Conservation (phyloP, 2,329 filamentous ascomycete species). For the Boeremia exigua region DNA sequence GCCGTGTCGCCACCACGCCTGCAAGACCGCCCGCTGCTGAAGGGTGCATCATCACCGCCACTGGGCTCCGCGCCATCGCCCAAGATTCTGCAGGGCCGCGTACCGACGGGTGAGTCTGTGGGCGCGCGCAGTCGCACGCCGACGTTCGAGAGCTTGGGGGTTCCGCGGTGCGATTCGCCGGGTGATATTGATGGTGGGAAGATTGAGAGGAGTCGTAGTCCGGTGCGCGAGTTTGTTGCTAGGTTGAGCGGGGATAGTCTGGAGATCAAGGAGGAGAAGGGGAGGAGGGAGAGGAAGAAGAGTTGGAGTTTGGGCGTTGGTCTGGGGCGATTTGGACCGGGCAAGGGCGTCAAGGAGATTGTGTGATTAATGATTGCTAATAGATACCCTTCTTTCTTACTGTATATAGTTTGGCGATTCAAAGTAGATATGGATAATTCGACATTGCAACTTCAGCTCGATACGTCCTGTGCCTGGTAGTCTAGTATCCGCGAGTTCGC, state of each 20-base stretch:
- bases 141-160: slow-evolving; percentile 12
- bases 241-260: slow-evolving; percentile 21
- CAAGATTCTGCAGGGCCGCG: not conserved
- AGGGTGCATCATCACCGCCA: not conserved
- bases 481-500: not conserved
- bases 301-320: slow-evolving; percentile 39
- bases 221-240: slow-evolving; percentile 16
- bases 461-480: not conserved
- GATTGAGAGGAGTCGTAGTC: slow-evolving; percentile 3
- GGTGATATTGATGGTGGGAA: not conserved
- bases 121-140: slow-evolving; percentile 1
- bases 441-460: no score
- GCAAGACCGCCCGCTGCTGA: slow-evolving; percentile 9
- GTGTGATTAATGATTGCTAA: slow-evolving; percentile 13
- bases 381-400: not conserved
- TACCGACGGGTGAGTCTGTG: not conserved
- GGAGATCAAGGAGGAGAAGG: slow-evolving; percentile 14
- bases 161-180: slow-evolving; percentile 3
- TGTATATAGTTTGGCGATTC: not conserved
- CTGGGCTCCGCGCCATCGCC: not conserved
- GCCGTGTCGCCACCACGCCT: slow-evolving; percentile 8
- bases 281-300: slow-evolving; percentile 31
- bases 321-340: slow-evolving; percentile 23
- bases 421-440: not conserved
- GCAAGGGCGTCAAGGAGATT: slow-evolving; percentile 38